A percentile compares a stretch with the other conserved stretches of the same genome.
phyloP scores from a whole-genome alignment of 1,139 yeast genomes.

The Suhomyces bribrorum region DNA sequence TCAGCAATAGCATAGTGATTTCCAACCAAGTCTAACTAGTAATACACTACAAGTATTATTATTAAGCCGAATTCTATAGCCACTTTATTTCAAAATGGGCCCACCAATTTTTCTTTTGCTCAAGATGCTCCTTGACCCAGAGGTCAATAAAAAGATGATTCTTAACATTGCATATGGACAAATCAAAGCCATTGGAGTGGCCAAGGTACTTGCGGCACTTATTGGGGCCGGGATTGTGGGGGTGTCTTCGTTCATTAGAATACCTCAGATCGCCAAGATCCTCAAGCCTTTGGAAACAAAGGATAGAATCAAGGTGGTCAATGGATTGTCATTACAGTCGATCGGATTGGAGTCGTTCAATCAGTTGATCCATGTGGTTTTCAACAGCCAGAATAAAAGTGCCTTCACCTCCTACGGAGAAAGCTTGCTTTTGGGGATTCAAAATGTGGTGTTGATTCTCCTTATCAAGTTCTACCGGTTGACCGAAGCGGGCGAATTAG shows the following conservation, averaged over 20 bases:
- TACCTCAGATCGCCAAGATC: conserved; percentile 47
- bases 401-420: conserved; percentile 48
- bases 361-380: conserved; percentile 44
- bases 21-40: neutral
- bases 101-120: conserved; percentile 22
- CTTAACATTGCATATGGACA: conserved; percentile 43
- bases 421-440: conserved; percentile 41
- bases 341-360: conserved; percentile 41
- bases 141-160: conserved; percentile 41
- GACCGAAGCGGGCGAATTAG: conserved; percentile 23
- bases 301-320: conserved; percentile 34
- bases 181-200: conserved; percentile 38
- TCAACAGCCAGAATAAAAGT: conserved; percentile 38
- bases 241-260: conserved; percentile 41
- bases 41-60: neutral
- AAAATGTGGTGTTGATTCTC: conserved; percentile 40
- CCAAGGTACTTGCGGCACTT: conserved; percentile 36
- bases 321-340: conserved; percentile 42
- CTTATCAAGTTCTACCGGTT: conserved; percentile 40
- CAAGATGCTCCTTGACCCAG: conserved; percentile 41
- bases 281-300: conserved; percentile 29
- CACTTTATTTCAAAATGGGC: conserved; percentile 15
- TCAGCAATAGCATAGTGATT: neutral
- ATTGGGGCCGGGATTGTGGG: conserved; percentile 43
- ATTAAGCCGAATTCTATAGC: neutral